These are phyloP conservation scores for Mycocentrospora acerina DNA, from an alignment of 2,329 filamentous ascomycete species.

Conservation along the genomic window DNA sequence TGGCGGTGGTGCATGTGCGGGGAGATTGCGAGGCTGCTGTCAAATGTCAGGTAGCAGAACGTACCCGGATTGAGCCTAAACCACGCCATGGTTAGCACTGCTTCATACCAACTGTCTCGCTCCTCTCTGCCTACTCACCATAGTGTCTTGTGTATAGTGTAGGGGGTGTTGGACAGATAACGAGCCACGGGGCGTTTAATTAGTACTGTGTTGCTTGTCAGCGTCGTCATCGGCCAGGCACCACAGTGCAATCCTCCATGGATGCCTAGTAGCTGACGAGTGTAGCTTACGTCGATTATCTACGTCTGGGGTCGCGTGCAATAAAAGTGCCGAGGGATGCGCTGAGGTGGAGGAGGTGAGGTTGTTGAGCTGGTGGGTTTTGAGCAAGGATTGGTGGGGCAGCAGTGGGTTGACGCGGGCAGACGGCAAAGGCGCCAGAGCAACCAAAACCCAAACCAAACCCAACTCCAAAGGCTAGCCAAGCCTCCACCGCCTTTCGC, in stretches of 20 bases:
- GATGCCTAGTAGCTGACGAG: conserved; percentile 17
- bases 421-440: conserved; percentile 22
- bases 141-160: conserved; percentile 31
- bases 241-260: conserved; percentile 6
- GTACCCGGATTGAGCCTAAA: conserved; percentile 49
- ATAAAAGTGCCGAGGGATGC: conserved; percentile 16
- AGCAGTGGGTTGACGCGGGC: conserved; percentile 1
- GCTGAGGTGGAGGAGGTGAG: conserved; percentile 22
- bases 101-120: no score
- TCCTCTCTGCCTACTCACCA: conserved; percentile 29
- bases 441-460: conserved; percentile 21
- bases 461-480: no score
- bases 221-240: conserved; percentile 36
- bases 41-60: conserved; percentile 23
- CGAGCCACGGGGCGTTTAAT: conserved; percentile 35
- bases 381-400: conserved; percentile 2
- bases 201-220: conserved; percentile 38
- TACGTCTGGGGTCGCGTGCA: conserved; percentile 20
- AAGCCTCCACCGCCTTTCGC: conserved; percentile 7
- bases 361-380: conserved; percentile 28
- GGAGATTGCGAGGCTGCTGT: conserved; percentile 16
- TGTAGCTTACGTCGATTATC: conserved; percentile 30
- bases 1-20: conserved; percentile 7
- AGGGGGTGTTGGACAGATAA: conserved; percentile 17
- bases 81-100: conserved; percentile 17